Conservation (phyloP, 176 grass and related monocot genomes). For the Avena atlantica region DNA sequence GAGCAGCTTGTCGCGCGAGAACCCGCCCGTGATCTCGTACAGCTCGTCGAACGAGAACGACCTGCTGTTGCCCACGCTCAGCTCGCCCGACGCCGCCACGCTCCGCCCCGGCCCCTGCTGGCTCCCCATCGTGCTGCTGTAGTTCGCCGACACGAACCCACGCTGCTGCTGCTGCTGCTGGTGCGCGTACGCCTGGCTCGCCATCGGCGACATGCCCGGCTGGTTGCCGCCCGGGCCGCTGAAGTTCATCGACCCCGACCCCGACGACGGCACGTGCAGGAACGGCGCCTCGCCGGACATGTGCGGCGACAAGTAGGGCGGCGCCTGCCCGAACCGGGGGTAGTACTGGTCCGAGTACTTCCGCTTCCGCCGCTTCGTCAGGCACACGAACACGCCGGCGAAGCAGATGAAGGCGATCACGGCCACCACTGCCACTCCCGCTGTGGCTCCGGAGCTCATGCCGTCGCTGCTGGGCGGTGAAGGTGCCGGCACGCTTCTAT, state of each 20-base stretch:
- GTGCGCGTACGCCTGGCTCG: conserved; percentile 8
- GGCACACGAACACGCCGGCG: conserved; percentile 57
- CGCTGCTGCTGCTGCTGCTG: not conserved
- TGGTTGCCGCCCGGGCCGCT: conserved; percentile 34
- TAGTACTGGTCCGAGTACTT: conserved; percentile 62
- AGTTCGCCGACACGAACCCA: conserved; percentile 35
- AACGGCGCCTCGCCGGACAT: conserved; percentile 79
- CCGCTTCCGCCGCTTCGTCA: conserved; percentile 51
- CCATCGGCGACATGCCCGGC: conserved; percentile 32
- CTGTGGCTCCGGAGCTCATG: conserved; percentile 51
- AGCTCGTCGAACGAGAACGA: conserved; percentile 82
- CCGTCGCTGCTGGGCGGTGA: conserved; percentile 31
- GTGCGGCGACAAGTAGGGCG: conserved; percentile 61
- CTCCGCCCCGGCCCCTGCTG: conserved; percentile 51
- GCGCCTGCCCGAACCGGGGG: conserved; percentile 48
- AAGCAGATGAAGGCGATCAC: conserved; percentile 53
- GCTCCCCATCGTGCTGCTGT: conserved; percentile 53
- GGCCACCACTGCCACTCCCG: conserved; percentile 52
- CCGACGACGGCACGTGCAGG: conserved; percentile 50
- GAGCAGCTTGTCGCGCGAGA: conserved; percentile 69
- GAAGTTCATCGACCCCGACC: conserved; percentile 52
- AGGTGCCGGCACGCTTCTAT: not conserved
- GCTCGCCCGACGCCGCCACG: conserved; percentile 40
- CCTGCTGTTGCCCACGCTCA: conserved; percentile 60
- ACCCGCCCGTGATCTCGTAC: conserved; percentile 77